Evolutionary conservation across 495 filamentous ascomycete species (phyloP), one percentile per base, ranked within the genome.

Genomic region (Neurospora sp.): DNA sequence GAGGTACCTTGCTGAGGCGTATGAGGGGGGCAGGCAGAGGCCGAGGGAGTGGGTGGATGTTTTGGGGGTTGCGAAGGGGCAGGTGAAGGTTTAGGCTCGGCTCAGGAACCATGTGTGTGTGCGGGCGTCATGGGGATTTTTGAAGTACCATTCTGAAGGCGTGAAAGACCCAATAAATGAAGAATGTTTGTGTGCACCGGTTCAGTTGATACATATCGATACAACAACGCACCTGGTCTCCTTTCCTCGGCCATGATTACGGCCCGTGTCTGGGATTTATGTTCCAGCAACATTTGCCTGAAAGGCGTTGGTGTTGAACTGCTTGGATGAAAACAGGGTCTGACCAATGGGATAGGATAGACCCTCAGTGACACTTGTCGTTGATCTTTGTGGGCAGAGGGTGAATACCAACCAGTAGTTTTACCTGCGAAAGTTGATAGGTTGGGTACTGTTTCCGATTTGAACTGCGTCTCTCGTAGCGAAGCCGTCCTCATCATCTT

Each of bases 31-130:
- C 2, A 77, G 85, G 70, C 72, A 74, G 71, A 78, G 80, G 75
- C 79, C 82, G 1, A 75, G 71, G 73, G 80, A 79, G 61, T 86
- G 85, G 85, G 78, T 73, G 11, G 84, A 86, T 76, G 80, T 85
- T 27, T 44, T 84, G 39, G 71, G 68, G 46, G 61, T 82, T 59
- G 82, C 79, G 68, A 77, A 48, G 74, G 76, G 46, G 48, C 18
- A 31, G 68, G 70, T 38, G 16, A n/a, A 59, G 18, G 68, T 38
- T 42, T 42, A 40, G 31, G 46, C 20, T 44, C 59, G 18, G 46
- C 46, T 10, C 9, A 44, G 16, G 8, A 68, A 35, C 40, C 5
- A 14, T 42, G 40, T 16, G 4, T 4, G 12, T 42, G 40, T 66
- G 69, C 61, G 18, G 72, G 20, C 42, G 10, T 40, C 39, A 40